A percentile compares a stretch with the other conserved stretches of the same genome.
phyloP scores from a whole-genome alignment of 2,329 filamentous ascomycete genomes.

The Fusarium sp. region DNA sequence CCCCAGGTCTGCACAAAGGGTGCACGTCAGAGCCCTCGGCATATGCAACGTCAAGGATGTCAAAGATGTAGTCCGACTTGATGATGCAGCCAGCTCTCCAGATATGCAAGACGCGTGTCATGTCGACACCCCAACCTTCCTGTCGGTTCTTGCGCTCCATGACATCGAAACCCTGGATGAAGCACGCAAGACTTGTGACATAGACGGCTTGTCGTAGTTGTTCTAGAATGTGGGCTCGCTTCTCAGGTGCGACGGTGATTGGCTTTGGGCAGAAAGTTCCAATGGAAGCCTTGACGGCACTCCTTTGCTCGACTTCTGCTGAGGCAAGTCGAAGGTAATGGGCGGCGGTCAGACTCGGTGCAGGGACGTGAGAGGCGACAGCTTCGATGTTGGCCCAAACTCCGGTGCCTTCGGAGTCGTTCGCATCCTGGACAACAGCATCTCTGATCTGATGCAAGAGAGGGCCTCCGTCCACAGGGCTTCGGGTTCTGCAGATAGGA shows the following conservation, averaged over 20 bases:
- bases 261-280: background rate
- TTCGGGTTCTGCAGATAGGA: slow-evolving; percentile 65
- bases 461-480: slow-evolving; percentile 51
- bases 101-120: slow-evolving; percentile 63
- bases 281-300: slow-evolving; percentile 51
- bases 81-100: slow-evolving; percentile 79
- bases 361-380: slow-evolving; percentile 68
- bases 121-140: slow-evolving; percentile 67
- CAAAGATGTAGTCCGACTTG: slow-evolving; percentile 70
- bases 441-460: slow-evolving; percentile 71
- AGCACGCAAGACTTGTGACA: slow-evolving; percentile 67
- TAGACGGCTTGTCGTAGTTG: slow-evolving; percentile 70
- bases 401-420: slow-evolving; percentile 72
- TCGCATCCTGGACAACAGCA: slow-evolving; percentile 76
- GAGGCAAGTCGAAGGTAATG: slow-evolving; percentile 72
- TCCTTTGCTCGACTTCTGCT: slow-evolving; percentile 65
- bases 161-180: slow-evolving; percentile 72
- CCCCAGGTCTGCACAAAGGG: background rate
- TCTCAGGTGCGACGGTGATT: background rate
- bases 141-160: slow-evolving; percentile 66
- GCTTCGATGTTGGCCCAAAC: slow-evolving; percentile 72
- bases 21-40: slow-evolving; percentile 51
- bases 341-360: slow-evolving; percentile 69
- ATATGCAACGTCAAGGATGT: slow-evolving; percentile 62
- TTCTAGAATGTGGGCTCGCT: slow-evolving; percentile 55